Evolutionary conservation across 2,329 filamentous ascomycete genomes (phyloP).

Genomic region (Cercospora canescens): DNA sequence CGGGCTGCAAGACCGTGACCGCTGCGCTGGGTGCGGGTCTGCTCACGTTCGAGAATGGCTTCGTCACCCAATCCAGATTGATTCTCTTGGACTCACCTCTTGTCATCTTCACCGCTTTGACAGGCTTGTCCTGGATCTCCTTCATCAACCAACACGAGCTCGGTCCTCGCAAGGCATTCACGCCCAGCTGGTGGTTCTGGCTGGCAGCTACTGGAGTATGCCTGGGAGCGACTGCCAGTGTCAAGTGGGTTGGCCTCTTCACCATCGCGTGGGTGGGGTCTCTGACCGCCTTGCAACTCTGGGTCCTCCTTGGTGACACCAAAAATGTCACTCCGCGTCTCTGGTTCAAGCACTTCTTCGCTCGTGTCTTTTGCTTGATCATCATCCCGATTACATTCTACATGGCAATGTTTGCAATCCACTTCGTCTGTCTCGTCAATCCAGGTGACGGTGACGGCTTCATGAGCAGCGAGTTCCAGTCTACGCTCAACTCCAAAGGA

Average conservation of each 20-base stretch:
- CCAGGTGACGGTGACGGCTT: constrained; percentile 97
- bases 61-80: constrained; percentile 90
- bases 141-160: constrained; percentile 98
- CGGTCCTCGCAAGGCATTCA: constrained; percentile 84
- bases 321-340: constrained; percentile 79
- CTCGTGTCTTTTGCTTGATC: constrained; percentile 87
- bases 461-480: constrained; percentile 99
- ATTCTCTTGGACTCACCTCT: constrained; percentile 96
- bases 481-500: constrained; percentile 91
- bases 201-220: constrained; percentile 81
- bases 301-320: constrained; percentile 88
- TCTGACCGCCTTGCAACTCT: constrained; percentile 88
- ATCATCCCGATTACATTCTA: constrained; percentile 88
- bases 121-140: constrained; percentile 82
- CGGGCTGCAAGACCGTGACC: constrained; percentile 83
- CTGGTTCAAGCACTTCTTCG: constrained; percentile 92
- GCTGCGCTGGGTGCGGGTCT: constrained; percentile 80
- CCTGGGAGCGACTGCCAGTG: constrained; percentile 86
- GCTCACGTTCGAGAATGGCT: constrained; percentile 94
- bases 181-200: constrained; percentile 97
- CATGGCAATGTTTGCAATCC: constrained; percentile 94
- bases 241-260: constrained; percentile 99
- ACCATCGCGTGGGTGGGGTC: constrained; percentile 97
- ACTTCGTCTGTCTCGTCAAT: constrained; percentile 90
- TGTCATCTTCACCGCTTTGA: constrained; percentile 89